phyloP scores from a whole-genome alignment of 176 grass and related monocot species.

The Musa schizocarpa region DNA sequence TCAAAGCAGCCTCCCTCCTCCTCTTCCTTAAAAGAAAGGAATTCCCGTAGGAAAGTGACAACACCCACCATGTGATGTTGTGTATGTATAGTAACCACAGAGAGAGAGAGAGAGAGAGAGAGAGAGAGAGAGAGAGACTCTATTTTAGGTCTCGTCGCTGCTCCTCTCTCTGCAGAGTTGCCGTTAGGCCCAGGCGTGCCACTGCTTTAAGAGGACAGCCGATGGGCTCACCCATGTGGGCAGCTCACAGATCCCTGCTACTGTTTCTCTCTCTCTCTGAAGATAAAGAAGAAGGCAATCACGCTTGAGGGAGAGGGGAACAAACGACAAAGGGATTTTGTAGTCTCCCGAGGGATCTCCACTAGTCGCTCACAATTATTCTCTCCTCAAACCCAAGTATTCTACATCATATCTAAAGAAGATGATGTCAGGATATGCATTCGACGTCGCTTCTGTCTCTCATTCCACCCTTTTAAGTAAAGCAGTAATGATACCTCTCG shows the following conservation, averaged over 20 bases:
- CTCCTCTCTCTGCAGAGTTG: not conserved
- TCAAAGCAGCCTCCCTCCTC: not conserved
- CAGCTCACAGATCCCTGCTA: not conserved
- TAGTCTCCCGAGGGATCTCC: conserved; percentile 2
- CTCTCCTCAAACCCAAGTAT: not conserved
- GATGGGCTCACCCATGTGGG: conserved; percentile 19
- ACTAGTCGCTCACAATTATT: not conserved
- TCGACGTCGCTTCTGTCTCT: too few relatives aligned
- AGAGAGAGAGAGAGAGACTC: too few relatives aligned
- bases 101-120: too few relatives aligned
- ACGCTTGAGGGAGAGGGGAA: not conserved
- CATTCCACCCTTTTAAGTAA: too few relatives aligned
- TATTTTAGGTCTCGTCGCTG: not conserved
- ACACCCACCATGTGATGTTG: conserved; percentile 9
- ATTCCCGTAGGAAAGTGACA: conserved; percentile 13
- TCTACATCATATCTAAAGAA: too few relatives aligned
- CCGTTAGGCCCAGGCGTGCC: not conserved
- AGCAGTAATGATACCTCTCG: too few relatives aligned
- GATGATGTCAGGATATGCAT: too few relatives aligned
- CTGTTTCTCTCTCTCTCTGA: not conserved
- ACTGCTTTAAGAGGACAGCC: conserved; percentile 7
- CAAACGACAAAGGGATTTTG: not conserved
- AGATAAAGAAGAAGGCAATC: not conserved
- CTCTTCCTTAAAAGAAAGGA: conserved; percentile 16
- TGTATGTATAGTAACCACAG: too few relatives aligned